Conservation (phyloP, 352 stramenopile genomes). For the Globisporangium splendens region DNA sequence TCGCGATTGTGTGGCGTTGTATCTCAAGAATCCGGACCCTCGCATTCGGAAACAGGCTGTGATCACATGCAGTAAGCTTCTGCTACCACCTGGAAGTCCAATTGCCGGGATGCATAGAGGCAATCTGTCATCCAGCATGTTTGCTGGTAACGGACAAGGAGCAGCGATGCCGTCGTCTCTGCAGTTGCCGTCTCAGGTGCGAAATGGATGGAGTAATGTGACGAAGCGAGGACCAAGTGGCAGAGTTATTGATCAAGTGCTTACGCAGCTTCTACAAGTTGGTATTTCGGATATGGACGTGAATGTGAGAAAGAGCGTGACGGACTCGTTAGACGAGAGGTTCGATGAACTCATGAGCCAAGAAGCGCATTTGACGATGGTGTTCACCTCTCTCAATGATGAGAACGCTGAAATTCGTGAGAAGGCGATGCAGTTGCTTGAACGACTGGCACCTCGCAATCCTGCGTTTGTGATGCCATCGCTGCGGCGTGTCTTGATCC, state of each 20-base stretch:
- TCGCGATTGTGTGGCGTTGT: conserved; percentile 90
- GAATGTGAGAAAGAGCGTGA: conserved; percentile 90
- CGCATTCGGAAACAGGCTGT: conserved; percentile 91
- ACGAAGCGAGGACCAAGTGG: conserved; percentile 82
- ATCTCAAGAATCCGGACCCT: conserved; percentile 88
- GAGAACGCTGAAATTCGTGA: conserved; percentile 86
- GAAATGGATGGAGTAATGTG: conserved; percentile 48
- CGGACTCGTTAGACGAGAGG: conserved; percentile 88
- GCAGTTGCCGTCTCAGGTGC: conserved; percentile 4
- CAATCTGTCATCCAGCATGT: conserved; percentile 13
- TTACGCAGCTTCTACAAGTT: conserved; percentile 91
- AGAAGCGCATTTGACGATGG: conserved; percentile 86
- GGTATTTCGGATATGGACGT: conserved; percentile 91
- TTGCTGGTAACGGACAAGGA: conserved; percentile 3
- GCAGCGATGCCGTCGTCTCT: conserved; percentile 4
- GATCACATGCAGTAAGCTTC: conserved; percentile 74
- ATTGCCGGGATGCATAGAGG: conserved; percentile 15
- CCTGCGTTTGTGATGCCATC: conserved; percentile 94
- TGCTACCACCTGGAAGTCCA: conserved; percentile 45
- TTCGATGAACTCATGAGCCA: conserved; percentile 95
- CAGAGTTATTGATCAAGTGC: conserved; percentile 91
- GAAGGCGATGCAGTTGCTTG: conserved; percentile 90
- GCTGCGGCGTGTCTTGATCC: conserved; percentile 91
- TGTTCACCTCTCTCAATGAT: conserved; percentile 97
- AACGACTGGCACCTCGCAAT: conserved; percentile 92